These are phyloP conservation scores for Tetraselmis chui DNA, from an alignment of 139 green algal species.

Conservation along the genomic window DNA sequence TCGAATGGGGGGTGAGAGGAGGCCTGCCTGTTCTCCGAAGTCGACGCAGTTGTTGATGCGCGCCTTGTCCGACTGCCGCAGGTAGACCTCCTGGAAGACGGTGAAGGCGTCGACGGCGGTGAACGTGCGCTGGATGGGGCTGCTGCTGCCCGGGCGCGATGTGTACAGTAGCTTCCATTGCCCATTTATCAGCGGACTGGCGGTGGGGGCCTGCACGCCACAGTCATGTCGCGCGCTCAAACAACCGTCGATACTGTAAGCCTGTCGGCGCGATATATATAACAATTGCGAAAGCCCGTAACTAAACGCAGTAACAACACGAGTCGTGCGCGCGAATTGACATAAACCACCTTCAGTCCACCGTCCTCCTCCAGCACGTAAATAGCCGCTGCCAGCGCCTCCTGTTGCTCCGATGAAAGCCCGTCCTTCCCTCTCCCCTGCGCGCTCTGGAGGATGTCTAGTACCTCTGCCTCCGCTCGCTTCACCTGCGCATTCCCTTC, in stretches of 20 bases:
- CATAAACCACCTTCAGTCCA: conserved; percentile 44
- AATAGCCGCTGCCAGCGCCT: conserved; percentile 47
- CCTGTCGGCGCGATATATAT: neutral
- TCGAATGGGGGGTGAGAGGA: neutral
- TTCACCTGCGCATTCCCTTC: no score
- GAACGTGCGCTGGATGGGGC: conserved; percentile 87
- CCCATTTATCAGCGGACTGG: conserved; percentile 40
- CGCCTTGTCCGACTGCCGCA: conserved; percentile 7
- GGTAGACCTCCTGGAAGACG: conserved; percentile 73
- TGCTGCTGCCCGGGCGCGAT: conserved; percentile 54
- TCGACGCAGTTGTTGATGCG: conserved; percentile 78
- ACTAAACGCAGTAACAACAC: neutral
- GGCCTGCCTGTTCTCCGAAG: conserved; percentile 45
- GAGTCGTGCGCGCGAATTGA: no score
- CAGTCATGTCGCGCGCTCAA: neutral
- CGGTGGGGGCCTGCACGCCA: conserved; percentile 33
- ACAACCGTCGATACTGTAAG: neutral
- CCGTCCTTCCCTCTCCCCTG: conserved; percentile 56
- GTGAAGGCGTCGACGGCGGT: conserved; percentile 78
- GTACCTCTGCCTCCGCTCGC: conserved; percentile 21
- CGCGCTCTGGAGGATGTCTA: conserved; percentile 29
- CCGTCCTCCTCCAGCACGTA: conserved; percentile 49
- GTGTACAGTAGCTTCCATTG: conserved; percentile 84
- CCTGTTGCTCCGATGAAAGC: conserved; percentile 33
- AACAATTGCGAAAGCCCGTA: neutral